Evolutionary conservation across 2,329 filamentous ascomycete species (phyloP).

Genomic region (Paracoccidioides lutzii): DNA sequence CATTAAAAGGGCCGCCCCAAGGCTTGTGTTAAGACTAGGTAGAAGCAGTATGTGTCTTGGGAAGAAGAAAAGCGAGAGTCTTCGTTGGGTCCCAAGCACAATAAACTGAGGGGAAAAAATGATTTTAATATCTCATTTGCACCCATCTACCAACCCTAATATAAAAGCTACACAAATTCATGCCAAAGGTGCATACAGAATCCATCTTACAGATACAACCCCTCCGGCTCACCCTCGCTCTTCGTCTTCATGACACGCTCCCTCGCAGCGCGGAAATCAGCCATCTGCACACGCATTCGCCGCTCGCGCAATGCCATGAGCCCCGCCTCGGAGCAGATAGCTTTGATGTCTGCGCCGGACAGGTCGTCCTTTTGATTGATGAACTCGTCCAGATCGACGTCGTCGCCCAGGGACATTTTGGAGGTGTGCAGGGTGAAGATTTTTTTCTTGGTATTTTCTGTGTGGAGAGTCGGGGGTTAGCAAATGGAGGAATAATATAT

Average conservation of each 20-base stretch:
- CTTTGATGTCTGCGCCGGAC: constrained; percentile 95
- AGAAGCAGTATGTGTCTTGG: no score
- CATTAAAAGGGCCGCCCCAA: no score
- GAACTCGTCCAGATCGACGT: constrained; percentile 98
- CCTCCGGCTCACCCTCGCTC: constrained; percentile 95
- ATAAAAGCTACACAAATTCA: neutral
- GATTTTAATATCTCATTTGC: no score
- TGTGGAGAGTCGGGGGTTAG: constrained; percentile 13
- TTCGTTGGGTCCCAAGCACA: no score
- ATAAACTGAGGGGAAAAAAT: no score
- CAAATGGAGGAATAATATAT: neutral
- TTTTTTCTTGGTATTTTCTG: constrained; percentile 85
- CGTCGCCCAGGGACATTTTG: constrained; percentile 93
- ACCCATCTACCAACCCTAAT: no score
- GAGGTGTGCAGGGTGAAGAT: constrained; percentile 97
- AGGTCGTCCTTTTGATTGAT: constrained; percentile 97
- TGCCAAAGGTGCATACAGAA: neutral
- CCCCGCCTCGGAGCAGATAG: constrained; percentile 94
- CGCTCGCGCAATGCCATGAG: constrained; percentile 86
- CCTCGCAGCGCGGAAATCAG: constrained; percentile 83
- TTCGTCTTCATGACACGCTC: constrained; percentile 97
- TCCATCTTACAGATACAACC: constrained; percentile 73
- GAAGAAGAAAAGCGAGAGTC: no score
- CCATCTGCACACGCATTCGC: constrained; percentile 98
- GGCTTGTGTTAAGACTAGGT: no score